Conservation (phyloP, 306 rosid genomes). For the Spatholobus suberectus region DNA sequence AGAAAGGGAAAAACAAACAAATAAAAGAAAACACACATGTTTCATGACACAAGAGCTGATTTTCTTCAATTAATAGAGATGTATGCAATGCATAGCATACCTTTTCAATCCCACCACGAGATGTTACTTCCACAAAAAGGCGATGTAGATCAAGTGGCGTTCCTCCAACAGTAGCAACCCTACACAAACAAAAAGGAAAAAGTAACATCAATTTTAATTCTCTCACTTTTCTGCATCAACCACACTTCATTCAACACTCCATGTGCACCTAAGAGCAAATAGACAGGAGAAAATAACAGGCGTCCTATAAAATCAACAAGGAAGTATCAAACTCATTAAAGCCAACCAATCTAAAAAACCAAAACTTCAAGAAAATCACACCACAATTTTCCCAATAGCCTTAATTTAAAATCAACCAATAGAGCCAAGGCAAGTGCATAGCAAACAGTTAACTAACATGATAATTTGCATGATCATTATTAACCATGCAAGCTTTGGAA, state of each 20-base stretch:
- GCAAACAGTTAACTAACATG: neutral
- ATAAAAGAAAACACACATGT: neutral
- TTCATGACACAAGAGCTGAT: slow-evolving; percentile 21
- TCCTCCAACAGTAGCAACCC: slow-evolving; percentile 84
- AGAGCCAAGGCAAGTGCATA: neutral
- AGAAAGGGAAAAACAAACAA: neutral
- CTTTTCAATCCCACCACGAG: slow-evolving; percentile 87
- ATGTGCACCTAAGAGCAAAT: slow-evolving; percentile 8
- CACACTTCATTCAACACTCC: slow-evolving; percentile 19
- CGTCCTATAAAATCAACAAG: neutral
- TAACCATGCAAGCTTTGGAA: slow-evolving; percentile 5
- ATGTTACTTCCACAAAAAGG: slow-evolving; percentile 83
- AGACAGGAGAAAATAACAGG: slow-evolving; percentile 12
- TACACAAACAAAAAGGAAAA: slow-evolving; percentile 40
- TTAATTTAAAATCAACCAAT: neutral
- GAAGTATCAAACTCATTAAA: slow-evolving; percentile 5
- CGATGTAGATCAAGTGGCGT: slow-evolving; percentile 71
- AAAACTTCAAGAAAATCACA: slow-evolving; percentile 10
- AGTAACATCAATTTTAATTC: slow-evolving; percentile 4
- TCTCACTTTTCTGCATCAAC: slow-evolving; percentile 24
- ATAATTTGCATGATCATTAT: neutral
- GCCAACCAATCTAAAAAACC: neutral
- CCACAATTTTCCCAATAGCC: neutral
- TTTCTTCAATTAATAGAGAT: slow-evolving; percentile 15
- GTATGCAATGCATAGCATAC: slow-evolving; percentile 39